Base-by-base conservation (phyloP, 2,329 filamentous ascomycete genomes). In the Alternaria brassicae region DNA sequence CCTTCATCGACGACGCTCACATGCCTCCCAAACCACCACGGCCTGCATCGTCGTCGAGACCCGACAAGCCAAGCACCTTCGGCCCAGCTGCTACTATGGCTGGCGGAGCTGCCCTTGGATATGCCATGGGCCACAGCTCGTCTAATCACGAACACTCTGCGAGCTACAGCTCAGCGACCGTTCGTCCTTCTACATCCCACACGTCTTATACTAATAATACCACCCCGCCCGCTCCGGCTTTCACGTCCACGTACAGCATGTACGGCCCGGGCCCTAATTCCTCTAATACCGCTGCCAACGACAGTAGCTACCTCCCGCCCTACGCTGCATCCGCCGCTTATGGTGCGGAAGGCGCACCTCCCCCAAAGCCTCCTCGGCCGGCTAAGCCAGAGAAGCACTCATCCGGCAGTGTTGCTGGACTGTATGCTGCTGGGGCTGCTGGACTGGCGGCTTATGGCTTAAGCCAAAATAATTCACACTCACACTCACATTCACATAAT, bases 381-480 rank as follows among this genome's bases (percentile, higher is more conserved):
- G 67, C 68, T 12, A 81, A 77, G 58, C 70, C 78, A 61, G 78
- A 78, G 71, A 83, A 81, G 72, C 75, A 80, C 36, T 72, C 80
- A 19, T 79, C 79, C 51, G 72, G 76, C 49, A 75, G 79, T 44
- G 76, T 81, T 59, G 67, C 78, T 55, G 80, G 80, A 44, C 65
- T 83, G 23, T 81, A 82, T 65, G 79, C 80, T 62, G 79, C 80
- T 63, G 80, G 79, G 44, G 80, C 78, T 48, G 79, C 81, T 30
- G 82, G 78, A n/a, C 69, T 81, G 27, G 81, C 80, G 41, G 81
- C 80, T 4, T 82, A 84, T 66, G 79, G 77, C 53, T 61, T 80
- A 61, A 77, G 78, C 60, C 74, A 81, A 55, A 77, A 81, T 58
- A 73, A 76, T 62, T 68, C 72, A n/a, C 64, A 74, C 53, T 58